Base-by-base conservation (phyloP, 352 stramenopile genomes). In the Peronospora belbahrii region DNA sequence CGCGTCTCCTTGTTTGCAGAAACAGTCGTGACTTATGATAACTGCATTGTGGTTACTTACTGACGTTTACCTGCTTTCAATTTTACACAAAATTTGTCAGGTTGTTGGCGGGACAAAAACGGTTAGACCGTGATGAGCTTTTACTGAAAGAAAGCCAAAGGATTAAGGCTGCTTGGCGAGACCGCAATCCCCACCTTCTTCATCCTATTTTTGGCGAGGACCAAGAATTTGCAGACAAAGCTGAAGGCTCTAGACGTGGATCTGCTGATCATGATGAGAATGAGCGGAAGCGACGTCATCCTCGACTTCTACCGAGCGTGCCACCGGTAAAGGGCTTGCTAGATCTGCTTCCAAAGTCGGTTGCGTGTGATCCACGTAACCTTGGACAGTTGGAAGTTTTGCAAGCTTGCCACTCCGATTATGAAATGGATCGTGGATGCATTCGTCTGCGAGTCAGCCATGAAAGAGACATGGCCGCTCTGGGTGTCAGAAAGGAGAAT, bases 391-490 rank as follows among this genome's bases (percentile, higher is more conserved):
- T 92, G 10, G 76, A 88, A 48, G 74, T 94, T 18, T 40, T 94
- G 4, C 80, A 92, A 62, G 76, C 74, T 8, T 94, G 77, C 22
- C 74, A 94, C 60, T 91, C 83, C 0, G 68, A 88, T 44, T 70
- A 74, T 43, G 72, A 70, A 2, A 59, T 62, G 0, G 70, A 86
- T 37, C 74, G 70, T 53, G 74, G 82, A 3, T 86, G 71, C 24
- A 52, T 94, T 48, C 78, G 82, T 14, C 27, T 94, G 13, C 77
- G 79, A 38, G 77, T 94, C 13, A 88, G 74, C 9, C 79, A 84
- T 22, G 57, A 68, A 47, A 51, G 42, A 49, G 74, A 45, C 35
- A 48, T 30, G 33, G 52, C 48, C 39, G 55, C 10, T 30, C 37
- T 62, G 41, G 56, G 62, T 30, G 42, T 41, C n/a, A 81, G 69